Conservation (phyloP, 345 rosid genomes). For the Leavenworthia alabamica region DNA sequence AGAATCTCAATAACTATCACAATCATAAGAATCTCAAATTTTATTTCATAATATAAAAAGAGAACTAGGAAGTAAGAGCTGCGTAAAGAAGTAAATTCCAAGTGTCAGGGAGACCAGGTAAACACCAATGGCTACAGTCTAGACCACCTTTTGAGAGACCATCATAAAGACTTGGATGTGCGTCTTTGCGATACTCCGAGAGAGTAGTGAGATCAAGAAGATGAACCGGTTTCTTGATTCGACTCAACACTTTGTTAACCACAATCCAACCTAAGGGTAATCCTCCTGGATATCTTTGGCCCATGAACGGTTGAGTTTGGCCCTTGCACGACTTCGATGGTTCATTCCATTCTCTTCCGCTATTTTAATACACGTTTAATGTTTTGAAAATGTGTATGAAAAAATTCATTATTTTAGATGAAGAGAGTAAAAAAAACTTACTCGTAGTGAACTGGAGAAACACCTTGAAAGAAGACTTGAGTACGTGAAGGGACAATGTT, state of each 20-base stretch:
- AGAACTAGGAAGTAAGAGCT: conserved; percentile 38
- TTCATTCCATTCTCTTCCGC: conserved; percentile 72
- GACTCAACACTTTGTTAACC: conserved; percentile 60
- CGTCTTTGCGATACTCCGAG: conserved; percentile 63
- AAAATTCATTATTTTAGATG: not conserved
- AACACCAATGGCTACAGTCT: conserved; percentile 96
- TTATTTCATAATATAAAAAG: not conserved
- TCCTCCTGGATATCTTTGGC: conserved; percentile 62
- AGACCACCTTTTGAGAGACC: conserved; percentile 29
- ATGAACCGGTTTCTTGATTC: conserved; percentile 65
- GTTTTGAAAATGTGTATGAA: not conserved
- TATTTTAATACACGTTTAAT: conserved; percentile 12
- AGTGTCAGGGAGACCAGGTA: conserved; percentile 91
- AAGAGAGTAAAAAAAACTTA: conserved; percentile 34
- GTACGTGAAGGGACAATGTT: conserved; percentile 55
- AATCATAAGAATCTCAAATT: not conserved
- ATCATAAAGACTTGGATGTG: conserved; percentile 59
- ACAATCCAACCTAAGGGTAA: conserved; percentile 61
- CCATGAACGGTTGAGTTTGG: conserved; percentile 60
- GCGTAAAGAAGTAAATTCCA: conserved; percentile 76
- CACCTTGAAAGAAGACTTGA: conserved; percentile 74
- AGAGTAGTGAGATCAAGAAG: conserved; percentile 63
- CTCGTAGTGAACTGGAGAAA: conserved; percentile 89
- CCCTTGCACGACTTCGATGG: conserved; percentile 55
- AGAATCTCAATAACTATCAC: conserved; percentile 16